Percentiles rank a stretch among this genome's conserved stretches.
phyloP scores from a whole-genome alignment of 495 filamentous ascomycete species.

The Aspergillus heteromorphus region DNA sequence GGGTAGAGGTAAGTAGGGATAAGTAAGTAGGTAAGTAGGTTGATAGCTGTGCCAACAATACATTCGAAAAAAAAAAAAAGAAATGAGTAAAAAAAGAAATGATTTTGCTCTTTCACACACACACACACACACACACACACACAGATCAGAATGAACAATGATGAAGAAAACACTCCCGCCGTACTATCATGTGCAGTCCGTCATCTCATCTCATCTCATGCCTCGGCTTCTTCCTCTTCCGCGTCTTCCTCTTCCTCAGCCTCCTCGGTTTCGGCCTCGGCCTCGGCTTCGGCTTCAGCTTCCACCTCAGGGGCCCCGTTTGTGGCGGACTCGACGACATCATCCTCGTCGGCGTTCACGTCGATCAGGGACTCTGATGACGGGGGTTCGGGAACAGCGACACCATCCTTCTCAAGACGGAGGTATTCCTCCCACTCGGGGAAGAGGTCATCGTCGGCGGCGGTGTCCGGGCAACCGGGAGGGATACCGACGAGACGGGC shows the following conservation, averaged over 20 bases:
- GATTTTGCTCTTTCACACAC: background rate
- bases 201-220: background rate
- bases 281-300: constrained; percentile 17
- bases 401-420: constrained; percentile 67
- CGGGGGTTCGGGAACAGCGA: constrained; percentile 28
- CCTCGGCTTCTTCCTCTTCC: background rate
- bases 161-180: background rate
- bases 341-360: constrained; percentile 34
- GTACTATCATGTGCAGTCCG: background rate
- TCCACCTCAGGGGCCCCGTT: constrained; percentile 34
- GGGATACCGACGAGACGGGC: constrained; percentile 80
- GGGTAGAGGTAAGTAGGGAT: background rate
- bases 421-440: constrained; percentile 93
- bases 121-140: too few relatives aligned
- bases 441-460: constrained; percentile 86
- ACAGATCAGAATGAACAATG: background rate
- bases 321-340: constrained; percentile 23
- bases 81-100: background rate
- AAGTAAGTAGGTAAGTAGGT: background rate
- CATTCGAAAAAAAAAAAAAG: background rate
- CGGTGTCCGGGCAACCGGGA: constrained; percentile 42
- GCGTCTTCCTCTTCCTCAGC: background rate
- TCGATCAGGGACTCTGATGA: constrained; percentile 47
- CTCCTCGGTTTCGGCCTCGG: constrained; percentile 2
- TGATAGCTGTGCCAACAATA: background rate